Base-by-base conservation (phyloP, 2,329 filamentous ascomycete species). In the Sphaerostilbella broomeana region DNA sequence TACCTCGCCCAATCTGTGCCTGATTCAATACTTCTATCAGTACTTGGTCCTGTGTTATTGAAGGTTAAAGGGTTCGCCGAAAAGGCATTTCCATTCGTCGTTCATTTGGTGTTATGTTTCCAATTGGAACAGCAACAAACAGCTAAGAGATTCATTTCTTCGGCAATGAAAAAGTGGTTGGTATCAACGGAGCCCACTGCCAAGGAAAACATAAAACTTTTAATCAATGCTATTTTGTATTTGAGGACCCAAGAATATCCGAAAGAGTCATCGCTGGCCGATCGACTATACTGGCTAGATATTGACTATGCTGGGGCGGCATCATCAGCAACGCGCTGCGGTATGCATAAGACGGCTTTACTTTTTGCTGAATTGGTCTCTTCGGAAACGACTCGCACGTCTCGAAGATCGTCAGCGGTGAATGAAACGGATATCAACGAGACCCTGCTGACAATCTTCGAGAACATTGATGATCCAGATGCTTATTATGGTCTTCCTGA, bases 401-500 rank as follows among this genome's bases (percentile, higher is more conserved):
- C 83, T 29, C 73, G 85, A 43, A 76, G 85, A 35, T 83, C 84
- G 7, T 87, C 82, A 2, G 63, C 68, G 3, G 55, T 69, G 33
- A 69, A 66, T 48, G 64, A 73, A 48, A 56, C 68, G 32, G 65
- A 79, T 18, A 75, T 85, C 6, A 72, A 75, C 4, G 77, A 85
- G 20, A 70, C 94, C 1, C 68, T 97, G 10, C 71, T 95, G 30
- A 69, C 75, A 1, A 89, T 98, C 3, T 98, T 92, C 58, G 84
- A 86, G 55, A 90, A 86, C 45, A 84, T 98, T 32, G 89, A 95
- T 55, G 94, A 99, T 53, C 90, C 89, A 2, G 92, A 99, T 59
- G 83, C 88, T 1, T 98, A 94, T 59, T 98, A 98, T 56, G 94
- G 92, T 4, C 73, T 95, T 6, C 77, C 86, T 28, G 84, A 94